These are phyloP conservation scores for Pythium dissimile DNA, from an alignment of 352 stramenopile species.

Conservation along the genomic window DNA sequence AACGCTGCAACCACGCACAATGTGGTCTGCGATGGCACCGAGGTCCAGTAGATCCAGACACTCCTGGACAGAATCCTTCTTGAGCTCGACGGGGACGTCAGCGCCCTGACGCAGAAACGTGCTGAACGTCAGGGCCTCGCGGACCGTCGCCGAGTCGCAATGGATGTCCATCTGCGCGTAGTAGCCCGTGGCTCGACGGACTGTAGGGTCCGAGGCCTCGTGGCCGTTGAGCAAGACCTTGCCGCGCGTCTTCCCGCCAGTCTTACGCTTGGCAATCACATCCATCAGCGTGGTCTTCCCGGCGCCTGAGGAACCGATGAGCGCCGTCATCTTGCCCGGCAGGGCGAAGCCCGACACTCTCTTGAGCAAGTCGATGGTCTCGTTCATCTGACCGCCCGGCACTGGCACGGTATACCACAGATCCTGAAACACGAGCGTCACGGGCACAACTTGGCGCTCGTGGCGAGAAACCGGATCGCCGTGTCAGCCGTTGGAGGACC, in stretches of 20 bases:
- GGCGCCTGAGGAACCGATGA: conserved; percentile 51
- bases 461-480: background rate
- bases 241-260: conserved; percentile 62
- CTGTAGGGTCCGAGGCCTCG: conserved; percentile 21
- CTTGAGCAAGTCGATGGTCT: conserved; percentile 32
- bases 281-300: conserved; percentile 92
- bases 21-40: conserved; percentile 18
- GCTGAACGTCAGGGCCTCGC: conserved; percentile 16
- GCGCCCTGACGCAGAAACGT: conserved; percentile 46
- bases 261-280: conserved; percentile 89
- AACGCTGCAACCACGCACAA: conserved; percentile 20
- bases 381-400: conserved; percentile 7
- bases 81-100: conserved; percentile 9
- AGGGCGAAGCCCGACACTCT: conserved; percentile 31
- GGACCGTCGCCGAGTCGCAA: conserved; percentile 63
- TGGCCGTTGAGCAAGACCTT: conserved; percentile 31
- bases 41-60: conserved; percentile 23
- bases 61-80: conserved; percentile 20
- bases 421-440: conserved; percentile 34
- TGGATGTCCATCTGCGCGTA: conserved; percentile 90
- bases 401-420: conserved; percentile 30
- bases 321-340: conserved; percentile 40
- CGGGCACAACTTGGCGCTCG: conserved; percentile 18
- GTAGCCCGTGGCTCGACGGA: conserved; percentile 41
- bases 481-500: background rate